Percentiles rank a stretch among this genome's conserved stretches.
Evolutionary conservation across 768 basidiomycete species (phyloP).

Genomic region (Leucogyrophana mollusca): DNA sequence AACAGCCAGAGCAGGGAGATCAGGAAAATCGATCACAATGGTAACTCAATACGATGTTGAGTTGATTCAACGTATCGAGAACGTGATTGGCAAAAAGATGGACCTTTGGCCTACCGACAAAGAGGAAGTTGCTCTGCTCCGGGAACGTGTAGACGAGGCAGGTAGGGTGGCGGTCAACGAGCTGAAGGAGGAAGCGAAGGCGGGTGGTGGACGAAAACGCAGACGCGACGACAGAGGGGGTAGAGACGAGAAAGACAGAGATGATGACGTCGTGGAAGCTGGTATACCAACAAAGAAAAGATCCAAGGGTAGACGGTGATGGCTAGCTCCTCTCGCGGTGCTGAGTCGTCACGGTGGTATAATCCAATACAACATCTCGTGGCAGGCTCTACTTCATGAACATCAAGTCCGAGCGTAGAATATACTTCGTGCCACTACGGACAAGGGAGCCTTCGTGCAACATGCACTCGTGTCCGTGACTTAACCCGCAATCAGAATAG

Average conservation of each 20-base stretch:
- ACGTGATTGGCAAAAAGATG: slow-evolving; percentile 90
- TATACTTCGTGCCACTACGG: slow-evolving; percentile 59
- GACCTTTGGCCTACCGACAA: slow-evolving; percentile 82
- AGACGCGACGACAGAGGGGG: slow-evolving; percentile 46
- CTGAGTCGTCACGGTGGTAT: background rate
- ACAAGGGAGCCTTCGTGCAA: slow-evolving; percentile 72
- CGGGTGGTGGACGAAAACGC: slow-evolving; percentile 50
- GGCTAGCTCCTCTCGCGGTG: background rate
- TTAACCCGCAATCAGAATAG: slow-evolving; percentile 22
- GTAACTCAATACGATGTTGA: slow-evolving; percentile 99
- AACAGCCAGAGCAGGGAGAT: slow-evolving; percentile 95
- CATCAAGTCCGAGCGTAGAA: slow-evolving; percentile 73
- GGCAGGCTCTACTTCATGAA: slow-evolving; percentile 40
- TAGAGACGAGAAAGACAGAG: slow-evolving; percentile 80
- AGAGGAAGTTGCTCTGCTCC: slow-evolving; percentile 83
- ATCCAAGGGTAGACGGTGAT: slow-evolving; percentile 44
- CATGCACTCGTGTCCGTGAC: slow-evolving; percentile 73
- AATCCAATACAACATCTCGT: background rate
- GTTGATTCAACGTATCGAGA: slow-evolving; percentile 91
- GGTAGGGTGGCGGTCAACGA: slow-evolving; percentile 74
- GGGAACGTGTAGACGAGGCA: slow-evolving; percentile 89
- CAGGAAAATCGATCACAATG: slow-evolving; percentile 95
- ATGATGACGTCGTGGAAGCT: slow-evolving; percentile 90
- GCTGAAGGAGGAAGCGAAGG: slow-evolving; percentile 70
- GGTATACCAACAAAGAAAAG: slow-evolving; percentile 76